Evolutionary conservation across 176 grass and related monocot genomes (phyloP).

Genomic region (Cenchrus fungigraminus): DNA sequence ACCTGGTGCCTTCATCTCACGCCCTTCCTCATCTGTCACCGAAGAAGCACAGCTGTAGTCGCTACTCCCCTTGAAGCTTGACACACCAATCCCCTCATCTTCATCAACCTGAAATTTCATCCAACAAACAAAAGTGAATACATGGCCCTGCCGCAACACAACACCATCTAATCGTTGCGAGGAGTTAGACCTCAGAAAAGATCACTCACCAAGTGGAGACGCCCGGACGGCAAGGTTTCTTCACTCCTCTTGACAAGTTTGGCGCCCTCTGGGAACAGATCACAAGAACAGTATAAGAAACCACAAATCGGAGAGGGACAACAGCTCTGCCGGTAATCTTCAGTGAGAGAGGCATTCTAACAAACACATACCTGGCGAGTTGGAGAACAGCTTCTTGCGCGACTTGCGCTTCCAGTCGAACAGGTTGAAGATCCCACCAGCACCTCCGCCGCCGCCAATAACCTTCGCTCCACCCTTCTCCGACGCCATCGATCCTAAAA

Average conservation of each 20-base stretch:
- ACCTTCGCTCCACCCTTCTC: slow-evolving; percentile 62
- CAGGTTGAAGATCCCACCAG: slow-evolving; percentile 71
- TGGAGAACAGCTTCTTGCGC: slow-evolving; percentile 81
- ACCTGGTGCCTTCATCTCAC: slow-evolving; percentile 68
- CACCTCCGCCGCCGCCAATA: slow-evolving; percentile 25
- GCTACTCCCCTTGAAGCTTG: slow-evolving; percentile 70
- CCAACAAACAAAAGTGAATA: neutral
- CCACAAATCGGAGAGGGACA: neutral
- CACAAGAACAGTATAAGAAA: neutral
- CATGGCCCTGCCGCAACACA: neutral
- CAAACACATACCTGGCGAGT: slow-evolving; percentile 68
- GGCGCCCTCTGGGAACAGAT: slow-evolving; percentile 58
- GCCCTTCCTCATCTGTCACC: slow-evolving; percentile 69
- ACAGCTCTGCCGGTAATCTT: neutral
- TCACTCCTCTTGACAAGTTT: slow-evolving; percentile 71
- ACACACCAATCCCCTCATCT: slow-evolving; percentile 53
- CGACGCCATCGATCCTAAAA: slow-evolving; percentile 48
- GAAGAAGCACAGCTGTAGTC: slow-evolving; percentile 81
- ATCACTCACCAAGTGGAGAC: slow-evolving; percentile 64
- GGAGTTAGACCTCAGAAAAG: neutral
- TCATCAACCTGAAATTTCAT: slow-evolving; percentile 58
- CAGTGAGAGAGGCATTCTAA: neutral
- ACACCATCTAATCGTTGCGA: neutral
- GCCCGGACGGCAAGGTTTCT: slow-evolving; percentile 53
- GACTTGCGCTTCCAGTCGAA: slow-evolving; percentile 91